These are phyloP conservation scores for Coccomyxa subellipsoidea DNA, from an alignment of 163 green algal species.

Conservation along the genomic window DNA sequence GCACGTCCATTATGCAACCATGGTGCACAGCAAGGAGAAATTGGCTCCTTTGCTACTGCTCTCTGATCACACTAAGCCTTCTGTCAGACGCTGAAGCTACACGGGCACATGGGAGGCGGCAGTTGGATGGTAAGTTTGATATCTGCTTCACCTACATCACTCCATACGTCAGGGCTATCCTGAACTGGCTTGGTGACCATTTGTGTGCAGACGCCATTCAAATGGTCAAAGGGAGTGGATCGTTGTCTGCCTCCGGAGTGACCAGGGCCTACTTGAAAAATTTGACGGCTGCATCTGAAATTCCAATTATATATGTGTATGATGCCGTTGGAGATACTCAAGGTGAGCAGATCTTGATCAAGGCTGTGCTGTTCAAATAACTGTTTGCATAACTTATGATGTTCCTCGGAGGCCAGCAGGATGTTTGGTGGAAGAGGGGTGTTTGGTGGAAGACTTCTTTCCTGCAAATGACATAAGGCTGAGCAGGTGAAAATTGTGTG, in stretches of 20 bases:
- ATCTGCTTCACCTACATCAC: not conserved
- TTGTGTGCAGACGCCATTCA: not conserved
- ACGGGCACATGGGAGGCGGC: not conserved
- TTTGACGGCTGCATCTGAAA: not conserved
- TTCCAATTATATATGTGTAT: not conserved
- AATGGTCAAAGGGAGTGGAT: not conserved
- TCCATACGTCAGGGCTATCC: too few species aligned
- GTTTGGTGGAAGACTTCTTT: not conserved
- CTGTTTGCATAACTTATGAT: not conserved
- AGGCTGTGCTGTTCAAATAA: not conserved
- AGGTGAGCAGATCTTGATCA: not conserved
- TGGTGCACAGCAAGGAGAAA: not conserved
- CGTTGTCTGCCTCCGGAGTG: not conserved
- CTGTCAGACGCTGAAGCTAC: not conserved
- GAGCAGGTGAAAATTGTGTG: not conserved
- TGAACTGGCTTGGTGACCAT: not conserved
- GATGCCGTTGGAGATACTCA: slow-evolving; percentile 2
- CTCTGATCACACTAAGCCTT: not conserved
- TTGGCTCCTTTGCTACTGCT: not conserved
- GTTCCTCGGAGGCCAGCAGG: not conserved
- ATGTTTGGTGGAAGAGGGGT: not conserved
- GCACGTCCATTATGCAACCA: not conserved
- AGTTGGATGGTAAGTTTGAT: not conserved
- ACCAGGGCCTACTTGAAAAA: not conserved
- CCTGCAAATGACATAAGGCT: not conserved